These are phyloP conservation scores for Heterobasidion parviporum DNA, from an alignment of 1,284 basidiomycete species.

Conservation along the genomic window DNA sequence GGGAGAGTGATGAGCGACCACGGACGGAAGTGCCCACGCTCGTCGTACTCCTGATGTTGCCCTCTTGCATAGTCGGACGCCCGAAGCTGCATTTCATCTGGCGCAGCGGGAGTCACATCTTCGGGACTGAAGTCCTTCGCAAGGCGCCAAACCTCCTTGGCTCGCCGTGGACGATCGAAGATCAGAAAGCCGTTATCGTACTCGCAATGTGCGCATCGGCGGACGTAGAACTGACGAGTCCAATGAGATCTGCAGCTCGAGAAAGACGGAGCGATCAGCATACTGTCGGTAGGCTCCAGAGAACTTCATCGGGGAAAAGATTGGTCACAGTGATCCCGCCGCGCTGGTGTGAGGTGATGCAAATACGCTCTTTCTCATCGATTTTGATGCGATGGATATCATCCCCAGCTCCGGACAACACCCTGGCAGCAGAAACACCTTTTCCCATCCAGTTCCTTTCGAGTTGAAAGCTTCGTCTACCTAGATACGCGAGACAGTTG, in stretches of 20 bases:
- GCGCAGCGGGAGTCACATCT: constrained; percentile 5
- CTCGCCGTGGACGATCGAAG: constrained; percentile 49
- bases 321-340: constrained; percentile 53
- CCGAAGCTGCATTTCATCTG: constrained; percentile 9
- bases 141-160: constrained; percentile 65
- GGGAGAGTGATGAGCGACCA: constrained; percentile 47
- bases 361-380: constrained; percentile 47
- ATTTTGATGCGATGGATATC: constrained; percentile 66
- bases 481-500: constrained; percentile 21
- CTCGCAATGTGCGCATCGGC: constrained; percentile 60
- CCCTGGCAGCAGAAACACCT: constrained; percentile 28
- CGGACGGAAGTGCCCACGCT: constrained; percentile 47
- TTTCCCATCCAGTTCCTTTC: constrained; percentile 49
- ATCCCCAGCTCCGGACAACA: constrained; percentile 24
- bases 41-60: neutral
- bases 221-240: constrained; percentile 40
- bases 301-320: constrained; percentile 32
- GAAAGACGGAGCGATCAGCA: neutral
- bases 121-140: constrained; percentile 18
- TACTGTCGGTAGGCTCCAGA: constrained; percentile 47
- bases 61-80: neutral
- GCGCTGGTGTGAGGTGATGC: constrained; percentile 43
- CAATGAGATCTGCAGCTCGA: constrained; percentile 9
- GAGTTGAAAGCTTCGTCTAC: constrained; percentile 34
- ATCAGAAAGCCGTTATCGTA: constrained; percentile 65